Evolutionary conservation across 208 protist genomes (phyloP), one percentile per base, ranked within the genome.

Genomic region (Endotrypanum monterogeii): DNA sequence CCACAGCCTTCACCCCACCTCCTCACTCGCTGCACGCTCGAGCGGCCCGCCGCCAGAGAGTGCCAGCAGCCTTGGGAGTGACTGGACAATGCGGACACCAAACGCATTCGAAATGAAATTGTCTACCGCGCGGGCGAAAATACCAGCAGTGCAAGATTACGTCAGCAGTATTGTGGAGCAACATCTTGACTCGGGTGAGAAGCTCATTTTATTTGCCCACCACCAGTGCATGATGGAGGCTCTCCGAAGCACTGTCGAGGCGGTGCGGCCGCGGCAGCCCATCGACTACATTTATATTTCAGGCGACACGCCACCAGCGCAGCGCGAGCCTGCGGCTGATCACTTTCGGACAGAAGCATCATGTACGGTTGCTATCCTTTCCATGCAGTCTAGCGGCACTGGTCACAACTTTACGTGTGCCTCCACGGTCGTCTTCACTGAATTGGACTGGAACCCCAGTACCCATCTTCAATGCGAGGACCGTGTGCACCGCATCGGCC

Each of bases 361-460:
- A 5, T 98, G 91, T 76, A 76, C 84, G 20, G 88, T 97, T 16
- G 96, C 95, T 2, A 86, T 98, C 44, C 80, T 98, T 12, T 97
- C 92, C n/a, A 98, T 99, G 85, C 94, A 91, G 52, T 97, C 97
- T 1, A 98, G 97, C 71, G 97, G 98, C n/a, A 95, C 92, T 32
- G 98, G 98, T 16, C 88, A 99, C 58, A 99, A 98, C 72, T 87
- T 99, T 51, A 98, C 92, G 11, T 94, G 89, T 60, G 95, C 97
- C 52, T 89, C 87, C 32, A 97, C 92, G 11, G 98, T 99, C 0
- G 86, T 99, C 3, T 99, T 99, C 88, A 93, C 96, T 1, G 98
- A 99, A 85, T 86, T 99, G 5, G 98, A 96, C 83, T 99, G 98
- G 98, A 98, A 97, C 73, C 97, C 97, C n/a, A 98, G 94, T 51